Evolutionary conservation across 768 basidiomycete species (phyloP).

Genomic region (Mycena alexandri): DNA sequence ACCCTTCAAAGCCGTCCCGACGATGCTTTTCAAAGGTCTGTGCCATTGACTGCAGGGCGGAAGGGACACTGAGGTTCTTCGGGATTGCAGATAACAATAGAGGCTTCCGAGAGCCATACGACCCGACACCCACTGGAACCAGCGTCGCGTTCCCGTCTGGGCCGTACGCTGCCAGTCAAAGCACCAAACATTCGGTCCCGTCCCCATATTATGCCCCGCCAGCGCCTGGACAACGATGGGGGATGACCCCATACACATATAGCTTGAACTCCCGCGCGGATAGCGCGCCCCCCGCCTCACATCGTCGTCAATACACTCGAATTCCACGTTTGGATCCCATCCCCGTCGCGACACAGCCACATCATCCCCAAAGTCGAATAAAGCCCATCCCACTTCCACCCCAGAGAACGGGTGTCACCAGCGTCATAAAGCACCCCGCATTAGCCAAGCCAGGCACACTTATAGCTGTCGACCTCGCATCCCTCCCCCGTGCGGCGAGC

Average conservation of each 20-base stretch:
- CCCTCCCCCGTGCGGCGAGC: conserved; percentile 2
- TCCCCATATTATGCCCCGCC: neutral
- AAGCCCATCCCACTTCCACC: conserved; percentile 25
- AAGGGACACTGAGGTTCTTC: neutral
- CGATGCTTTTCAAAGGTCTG: neutral
- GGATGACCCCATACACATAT: neutral
- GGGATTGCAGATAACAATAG: neutral
- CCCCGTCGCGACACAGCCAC: conserved; percentile 16
- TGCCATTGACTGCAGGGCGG: neutral
- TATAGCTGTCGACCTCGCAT: neutral
- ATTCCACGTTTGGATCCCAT: conserved; percentile 17
- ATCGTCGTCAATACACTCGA: neutral
- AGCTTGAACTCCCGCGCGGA: neutral
- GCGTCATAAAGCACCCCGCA: conserved; percentile 12
- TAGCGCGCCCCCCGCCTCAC: neutral
- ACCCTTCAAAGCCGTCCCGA: neutral
- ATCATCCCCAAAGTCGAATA: neutral
- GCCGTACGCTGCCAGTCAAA: too few species aligned
- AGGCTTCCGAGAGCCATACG: neutral
- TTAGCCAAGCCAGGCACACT: neutral
- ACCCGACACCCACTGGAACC: neutral
- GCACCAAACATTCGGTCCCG: neutral
- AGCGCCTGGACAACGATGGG: neutral
- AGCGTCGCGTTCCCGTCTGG: conserved; percentile 2
- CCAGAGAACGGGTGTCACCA: conserved; percentile 17